Conservation (phyloP, 768 basidiomycete species). For the Tremella mesenterica region DNA sequence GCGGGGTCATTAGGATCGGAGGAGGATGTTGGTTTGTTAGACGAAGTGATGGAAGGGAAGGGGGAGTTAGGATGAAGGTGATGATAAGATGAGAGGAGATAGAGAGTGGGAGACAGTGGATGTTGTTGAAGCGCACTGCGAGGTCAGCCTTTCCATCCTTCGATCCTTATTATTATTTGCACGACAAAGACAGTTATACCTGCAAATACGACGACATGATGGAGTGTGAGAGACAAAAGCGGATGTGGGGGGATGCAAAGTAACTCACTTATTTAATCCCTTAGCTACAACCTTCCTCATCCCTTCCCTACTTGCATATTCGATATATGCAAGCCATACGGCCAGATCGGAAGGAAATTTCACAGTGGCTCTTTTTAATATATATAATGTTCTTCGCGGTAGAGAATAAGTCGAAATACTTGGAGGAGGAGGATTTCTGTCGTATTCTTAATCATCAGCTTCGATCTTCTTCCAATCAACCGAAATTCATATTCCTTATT, state of each 20-base stretch:
- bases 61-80: conserved; percentile 66
- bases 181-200: too few relatives aligned
- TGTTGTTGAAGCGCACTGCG: conserved; percentile 76
- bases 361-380: conserved; percentile 79
- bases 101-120: conserved; percentile 65
- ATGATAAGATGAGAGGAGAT: conserved; percentile 75
- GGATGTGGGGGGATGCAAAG: background rate
- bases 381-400: conserved; percentile 73
- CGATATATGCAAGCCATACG: conserved; percentile 81
- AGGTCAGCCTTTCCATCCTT: conserved; percentile 1
- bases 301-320: conserved; percentile 69
- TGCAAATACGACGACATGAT: too few relatives aligned
- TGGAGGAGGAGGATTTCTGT: conserved; percentile 47
- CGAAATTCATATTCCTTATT: too few relatives aligned
- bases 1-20: conserved; percentile 12
- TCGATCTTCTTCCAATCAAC: too few relatives aligned
- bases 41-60: conserved; percentile 44
- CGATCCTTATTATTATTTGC: too few relatives aligned
- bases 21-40: conserved; percentile 22
- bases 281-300: conserved; percentile 71
- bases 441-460: conserved; percentile 23
- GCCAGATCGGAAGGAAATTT: conserved; percentile 81
- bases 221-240: background rate
- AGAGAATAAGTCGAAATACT: conserved; percentile 78
- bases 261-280: conserved; percentile 65